Base-by-base conservation (phyloP, 1,284 basidiomycete species). In the Moesziomyces aphidis region DNA sequence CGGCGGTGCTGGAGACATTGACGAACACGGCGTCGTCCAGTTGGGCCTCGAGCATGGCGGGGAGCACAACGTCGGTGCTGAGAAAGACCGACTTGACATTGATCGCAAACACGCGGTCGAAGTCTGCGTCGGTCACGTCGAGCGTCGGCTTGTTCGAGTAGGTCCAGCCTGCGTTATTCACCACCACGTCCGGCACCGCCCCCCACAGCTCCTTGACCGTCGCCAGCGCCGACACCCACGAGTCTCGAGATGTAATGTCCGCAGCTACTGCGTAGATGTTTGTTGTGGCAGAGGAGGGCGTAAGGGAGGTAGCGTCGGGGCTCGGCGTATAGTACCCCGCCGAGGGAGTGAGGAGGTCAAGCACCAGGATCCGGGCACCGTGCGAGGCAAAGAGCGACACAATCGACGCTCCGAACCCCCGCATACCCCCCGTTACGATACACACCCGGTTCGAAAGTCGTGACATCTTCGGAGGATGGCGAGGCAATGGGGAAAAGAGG, bases 151-250 rank as follows among this genome's bases (percentile, higher is more conserved):
- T 75, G 48, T 77, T 70, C 5, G 43, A 47, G 23, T 77, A 77
- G 19, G 75, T 77, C 75, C 75, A 77, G 5, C 75, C 75, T 0
- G 75, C 75, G 43, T 77, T 77, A 47, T 77, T 77, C 11, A 77
- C 68, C 0, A 73, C 31, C 2, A 74, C 34, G 15, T 45, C 61
- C 0, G 72, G 72, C 0, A 28, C 11, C 0, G 8, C 26, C 6
- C 52, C 58, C n/a, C 66, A 73, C 8, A 59, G 11, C 0, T 50
- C 5, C 4, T n/a, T 36, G 3, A 24, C 46, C 17, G 15, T 54
- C 0, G 9, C 5, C 13, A 73, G 31, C 0, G 63, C 59, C 1
- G 1, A 2, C 7, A 26, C 7, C 74, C 74, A 76, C 6, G 43
- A 31, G 0, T 11, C 2, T 6, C 61, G 57, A 0, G 8, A 4